Conservation (phyloP, 345 rosid genomes). For the Eucalyptus polybractea region DNA sequence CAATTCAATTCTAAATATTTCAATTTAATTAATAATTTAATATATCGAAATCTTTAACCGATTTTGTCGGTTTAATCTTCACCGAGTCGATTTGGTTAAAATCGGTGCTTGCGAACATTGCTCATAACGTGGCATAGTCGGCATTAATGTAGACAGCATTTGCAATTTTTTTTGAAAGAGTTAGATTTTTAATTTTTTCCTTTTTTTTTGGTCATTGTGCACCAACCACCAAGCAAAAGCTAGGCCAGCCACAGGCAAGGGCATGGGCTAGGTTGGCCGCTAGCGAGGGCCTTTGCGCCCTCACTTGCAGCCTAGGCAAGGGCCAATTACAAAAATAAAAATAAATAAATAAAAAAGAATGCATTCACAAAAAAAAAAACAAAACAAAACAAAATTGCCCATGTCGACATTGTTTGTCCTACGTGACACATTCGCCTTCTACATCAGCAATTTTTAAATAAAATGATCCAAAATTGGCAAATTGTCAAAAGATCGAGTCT, state of each 20-base stretch:
- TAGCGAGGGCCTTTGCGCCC: neutral
- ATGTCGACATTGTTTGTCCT: rapidly evolving
- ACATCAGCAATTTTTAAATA: rapidly evolving
- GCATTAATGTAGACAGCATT: too few relatives aligned
- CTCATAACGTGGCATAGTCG: rapidly evolving
- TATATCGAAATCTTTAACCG: too few relatives aligned
- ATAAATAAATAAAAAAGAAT: rapidly evolving
- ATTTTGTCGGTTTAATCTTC: too few relatives aligned
- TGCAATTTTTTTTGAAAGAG: neutral
- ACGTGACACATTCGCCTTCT: rapidly evolving
- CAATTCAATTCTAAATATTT: neutral
- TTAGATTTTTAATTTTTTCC: neutral
- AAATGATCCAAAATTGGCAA: neutral
- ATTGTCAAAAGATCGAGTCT: neutral
- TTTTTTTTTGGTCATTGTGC: rapidly evolving
- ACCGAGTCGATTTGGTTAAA: too few relatives aligned
- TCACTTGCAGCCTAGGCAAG: neutral
- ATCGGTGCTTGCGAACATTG: too few relatives aligned
- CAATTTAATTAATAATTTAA: rapidly evolving
- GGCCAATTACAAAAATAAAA: neutral
- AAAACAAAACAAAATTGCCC: neutral
- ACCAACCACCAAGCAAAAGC: neutral
- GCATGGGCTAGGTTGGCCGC: rapidly evolving
- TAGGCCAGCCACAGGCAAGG: rapidly evolving
- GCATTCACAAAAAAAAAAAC: neutral